Conservation (phyloP, 352 stramenopile species). For the Globisporangium barbulae region DNA sequence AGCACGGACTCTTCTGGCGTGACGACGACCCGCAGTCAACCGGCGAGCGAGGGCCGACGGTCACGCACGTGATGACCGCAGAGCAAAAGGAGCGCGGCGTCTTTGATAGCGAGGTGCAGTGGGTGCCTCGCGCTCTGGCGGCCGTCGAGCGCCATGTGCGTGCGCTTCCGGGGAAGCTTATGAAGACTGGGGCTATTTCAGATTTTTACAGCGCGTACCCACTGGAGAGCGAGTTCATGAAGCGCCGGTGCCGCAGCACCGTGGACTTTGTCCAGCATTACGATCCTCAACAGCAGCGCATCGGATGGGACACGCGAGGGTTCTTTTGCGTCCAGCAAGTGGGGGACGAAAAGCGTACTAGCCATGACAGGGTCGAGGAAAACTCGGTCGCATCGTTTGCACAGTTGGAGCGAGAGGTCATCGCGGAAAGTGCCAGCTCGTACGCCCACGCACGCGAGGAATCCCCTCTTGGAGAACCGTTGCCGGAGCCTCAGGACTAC, state of each 20-base stretch:
- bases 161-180: background rate
- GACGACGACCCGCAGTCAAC: constrained; percentile 4
- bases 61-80: constrained; percentile 6
- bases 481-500: background rate
- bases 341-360: background rate
- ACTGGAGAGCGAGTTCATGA: constrained; percentile 17
- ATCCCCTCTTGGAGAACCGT: background rate
- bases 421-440: background rate
- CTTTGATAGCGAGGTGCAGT: constrained; percentile 5
- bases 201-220: constrained; percentile 13
- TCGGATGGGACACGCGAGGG: constrained; percentile 1
- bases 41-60: background rate
- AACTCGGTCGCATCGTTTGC: background rate
- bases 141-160: constrained; percentile 8
- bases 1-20: constrained; percentile 11
- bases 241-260: constrained; percentile 12
- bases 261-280: constrained; percentile 12
- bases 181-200: constrained; percentile 5
- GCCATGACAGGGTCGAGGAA: background rate
- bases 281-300: background rate
- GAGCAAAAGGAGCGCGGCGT: background rate
- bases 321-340: background rate
- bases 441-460: background rate
- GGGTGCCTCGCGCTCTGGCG: constrained; percentile 4
- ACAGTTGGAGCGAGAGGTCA: background rate